phyloP scores from a whole-genome alignment of 192 early-diverging fungal genomes.

The Coemansia furcata region DNA sequence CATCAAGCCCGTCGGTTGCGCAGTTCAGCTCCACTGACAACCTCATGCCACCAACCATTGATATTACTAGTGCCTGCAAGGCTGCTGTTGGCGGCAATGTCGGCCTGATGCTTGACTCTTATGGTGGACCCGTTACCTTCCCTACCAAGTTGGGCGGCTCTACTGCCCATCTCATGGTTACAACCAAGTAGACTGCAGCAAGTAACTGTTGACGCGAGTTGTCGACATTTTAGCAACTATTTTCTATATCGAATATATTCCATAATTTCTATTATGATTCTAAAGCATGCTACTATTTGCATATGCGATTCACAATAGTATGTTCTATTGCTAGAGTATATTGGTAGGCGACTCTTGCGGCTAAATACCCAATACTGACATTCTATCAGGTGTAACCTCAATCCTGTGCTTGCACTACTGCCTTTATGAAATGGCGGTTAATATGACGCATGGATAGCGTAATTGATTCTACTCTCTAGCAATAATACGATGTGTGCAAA shows the following conservation, averaged over 20 bases:
- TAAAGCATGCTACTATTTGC: background rate
- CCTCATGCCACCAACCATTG: conserved; percentile 9
- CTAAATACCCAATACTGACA: background rate
- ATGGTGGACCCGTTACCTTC: conserved; percentile 13
- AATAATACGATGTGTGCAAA: background rate
- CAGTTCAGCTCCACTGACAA: conserved; percentile 14
- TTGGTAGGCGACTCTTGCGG: background rate
- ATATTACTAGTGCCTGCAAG: conserved; percentile 27
- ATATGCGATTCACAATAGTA: background rate
- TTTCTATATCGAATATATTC: background rate
- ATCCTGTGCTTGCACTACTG: background rate
- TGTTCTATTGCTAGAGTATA: background rate
- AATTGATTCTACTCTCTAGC: background rate
- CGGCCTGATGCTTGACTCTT: conserved; percentile 17
- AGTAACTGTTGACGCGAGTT: background rate
- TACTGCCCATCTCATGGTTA: conserved; percentile 19
- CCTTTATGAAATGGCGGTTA: background rate
- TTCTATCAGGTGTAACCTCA: background rate
- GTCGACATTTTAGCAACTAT: background rate
- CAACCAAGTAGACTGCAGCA: background rate
- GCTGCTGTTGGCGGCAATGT: conserved; percentile 15
- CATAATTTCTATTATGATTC: background rate
- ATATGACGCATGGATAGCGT: background rate
- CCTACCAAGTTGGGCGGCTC: conserved; percentile 29
- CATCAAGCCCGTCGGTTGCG: background rate